Evolutionary conservation across 495 filamentous ascomycete genomes (phyloP).

Genomic region (Usnea hakonensis): DNA sequence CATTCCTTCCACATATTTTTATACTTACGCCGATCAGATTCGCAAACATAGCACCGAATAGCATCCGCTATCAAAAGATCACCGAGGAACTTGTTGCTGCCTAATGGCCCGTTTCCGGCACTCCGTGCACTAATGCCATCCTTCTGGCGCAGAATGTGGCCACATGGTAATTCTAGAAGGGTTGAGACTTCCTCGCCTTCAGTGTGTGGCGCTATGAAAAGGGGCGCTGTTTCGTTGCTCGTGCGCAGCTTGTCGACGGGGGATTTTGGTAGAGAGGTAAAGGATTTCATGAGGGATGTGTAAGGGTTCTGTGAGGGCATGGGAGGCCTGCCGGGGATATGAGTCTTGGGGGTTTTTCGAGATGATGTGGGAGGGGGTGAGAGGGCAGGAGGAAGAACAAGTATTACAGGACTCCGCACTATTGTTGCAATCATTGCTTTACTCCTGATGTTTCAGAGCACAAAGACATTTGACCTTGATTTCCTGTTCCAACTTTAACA

Average conservation of each 20-base stretch:
- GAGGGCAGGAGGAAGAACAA: background rate
- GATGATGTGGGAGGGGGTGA: background rate
- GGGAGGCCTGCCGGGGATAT: background rate
- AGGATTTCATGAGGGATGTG: background rate
- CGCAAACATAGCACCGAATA: background rate
- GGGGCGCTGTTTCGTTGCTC: background rate
- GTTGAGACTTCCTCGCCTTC: background rate
- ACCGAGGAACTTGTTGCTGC: background rate
- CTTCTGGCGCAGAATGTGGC: background rate
- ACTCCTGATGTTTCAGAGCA: background rate
- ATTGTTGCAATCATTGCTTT: background rate
- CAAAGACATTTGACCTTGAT: background rate
- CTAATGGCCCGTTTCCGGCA: background rate
- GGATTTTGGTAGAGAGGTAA: background rate
- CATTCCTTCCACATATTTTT: background rate
- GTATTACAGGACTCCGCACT: background rate
- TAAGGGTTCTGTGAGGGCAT: background rate
- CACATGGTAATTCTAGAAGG: background rate
- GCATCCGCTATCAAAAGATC: background rate
- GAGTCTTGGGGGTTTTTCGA: background rate
- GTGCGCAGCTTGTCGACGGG: background rate
- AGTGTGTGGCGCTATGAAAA: background rate
- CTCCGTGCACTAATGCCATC: background rate
- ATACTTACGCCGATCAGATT: background rate
- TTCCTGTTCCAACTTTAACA: background rate